Base-by-base conservation (phyloP, 768 basidiomycete genomes). In the Boletus subparvulus region DNA sequence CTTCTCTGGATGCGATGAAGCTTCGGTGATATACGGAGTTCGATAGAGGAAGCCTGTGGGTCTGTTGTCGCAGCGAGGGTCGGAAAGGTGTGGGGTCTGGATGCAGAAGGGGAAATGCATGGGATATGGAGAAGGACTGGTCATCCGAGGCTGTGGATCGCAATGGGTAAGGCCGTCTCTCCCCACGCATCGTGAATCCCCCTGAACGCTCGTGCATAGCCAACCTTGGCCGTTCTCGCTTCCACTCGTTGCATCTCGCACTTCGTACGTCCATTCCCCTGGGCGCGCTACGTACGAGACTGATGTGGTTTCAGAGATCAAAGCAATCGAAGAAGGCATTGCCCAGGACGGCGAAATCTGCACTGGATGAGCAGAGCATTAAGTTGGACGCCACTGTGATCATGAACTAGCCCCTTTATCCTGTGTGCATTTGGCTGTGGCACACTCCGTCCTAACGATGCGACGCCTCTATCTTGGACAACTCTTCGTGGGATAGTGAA, bases 1-100 rank as follows among this genome's bases (percentile, higher is more conserved):
- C 28, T 14, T 30, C 24, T 13, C 21, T 24, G 46, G 17, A 8
- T 35, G 41, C 8, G 36, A 4, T 46, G 12, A 61, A 85, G 82
- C 1, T 77, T 78, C 54, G 80, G 79, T 9, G 77, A 82, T 60
- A 61, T 78, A 6, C 71, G 69, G 19, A 67, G 69, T 16, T 70
- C 76, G 6, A 63, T 83, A 32, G 67, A 67, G 51, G 64, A 71
- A 19, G 68, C 87, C 6, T 78, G 81, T 50, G 84, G 81, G 0
- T 69, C 77, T 4, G 76, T 78, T 21, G 65, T 82, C 10, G 75
- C 71, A 2, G 60, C 73, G 39, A 73, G 75, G 65, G 73, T 85
- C 56, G 76, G 79, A 52, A 74, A 77, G n/a, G 68, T 87, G 14
- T 84, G 87, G 88, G 83, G 87, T 37, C 62, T 90, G 54, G 78